Evolutionary conservation across 73 alveolate genomes (phyloP), one percentile per base, ranked within the genome.

Genomic region (Effrenium voratum): DNA sequence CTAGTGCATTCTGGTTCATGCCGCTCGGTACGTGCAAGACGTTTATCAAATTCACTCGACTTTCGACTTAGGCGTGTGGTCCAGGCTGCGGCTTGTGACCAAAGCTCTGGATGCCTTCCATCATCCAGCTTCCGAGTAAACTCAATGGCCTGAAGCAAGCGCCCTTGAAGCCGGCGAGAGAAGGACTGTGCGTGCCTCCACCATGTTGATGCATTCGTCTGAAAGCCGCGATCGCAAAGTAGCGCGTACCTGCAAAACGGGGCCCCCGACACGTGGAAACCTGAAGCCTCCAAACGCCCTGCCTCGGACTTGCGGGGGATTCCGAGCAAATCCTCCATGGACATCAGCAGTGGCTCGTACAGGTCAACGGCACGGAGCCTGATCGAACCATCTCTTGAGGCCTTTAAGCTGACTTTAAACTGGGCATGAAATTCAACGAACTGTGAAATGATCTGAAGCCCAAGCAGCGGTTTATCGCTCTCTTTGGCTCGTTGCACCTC

Each of bases 121-220:
- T 91, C 98, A 72, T 91, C 98, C 44, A 91, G 68, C 90, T 49
- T 91, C 46, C 90, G 55, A 1, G 98, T 91, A 41, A 72, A 91
- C 84, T 91, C 98, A 16, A 91, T 91, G 59, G 95, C 95, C 95
- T 86, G 30, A 2, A 28, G n/a, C 36, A n/a, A 26, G 34, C 55
- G 80, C 80, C 41, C 34, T 19, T 68, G 80, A 30, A 16, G 1
- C 80, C 2, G 41, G 80, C 2, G 80, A 68, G 41, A 26, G 41
- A 30, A 30, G 22, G 10, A 13, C 32, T 49, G 32, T 12, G 66
- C 40, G 59, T 13, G 95, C 95, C 95, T 87, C 95, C 47, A 87
- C 95, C 95, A 87, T 87, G 95, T 87, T 87, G 84, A 87, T 87
- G 95, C 95, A 87, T 66, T 87, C 95, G 10, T 87, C 95, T 13